Base-by-base conservation (phyloP, 768 basidiomycete species). In the Rhodosporidiobolus odoratus region DNA sequence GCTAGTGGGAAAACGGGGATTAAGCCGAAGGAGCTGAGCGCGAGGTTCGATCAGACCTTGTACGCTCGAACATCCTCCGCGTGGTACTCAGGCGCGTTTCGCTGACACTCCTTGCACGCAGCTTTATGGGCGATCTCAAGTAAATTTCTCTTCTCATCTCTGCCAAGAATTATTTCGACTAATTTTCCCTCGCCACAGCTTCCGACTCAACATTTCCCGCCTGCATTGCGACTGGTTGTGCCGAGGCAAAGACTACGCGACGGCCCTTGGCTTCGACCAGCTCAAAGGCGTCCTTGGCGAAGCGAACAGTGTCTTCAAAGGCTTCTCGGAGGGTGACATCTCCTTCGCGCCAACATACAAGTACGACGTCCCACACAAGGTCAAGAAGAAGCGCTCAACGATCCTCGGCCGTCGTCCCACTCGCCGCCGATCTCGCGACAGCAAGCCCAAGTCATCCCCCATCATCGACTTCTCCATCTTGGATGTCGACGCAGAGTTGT, bases 161-260 rank as follows among this genome's bases (percentile, higher is more conserved):
- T 62, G 8, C 9, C 25, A 27, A 17, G 12, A n/a, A 21, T 52
- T n/a, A 57, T 35, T 41, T 37, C 48, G 40, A n/a, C 19, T 38
- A 6, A 4, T 2, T 25, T 1, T 21, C 58, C 12, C 10, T 57
- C 76, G 70, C 93, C 58, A 97, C 95, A n/a, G n/a, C 79, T 96
- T 96, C 77, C 85, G 94, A 41, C 81, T 96, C 58, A 88, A 94
- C 73, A 86, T 96, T 54, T 89, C 92, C 10, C 85, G 94, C 25
- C 80, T 94, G 19, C 94, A 97, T 77, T 93, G 93, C 7, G 94
- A 97, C 79, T 96, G 93, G 92, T 82, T 97, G 6, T 87, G 94
- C 68, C 86, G 90, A 34, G 85, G 86, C 43, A 87, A 87, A 82
- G 91, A 94, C 27, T 97, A 90, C 74, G 81, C 82, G 1, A 89